A percentile compares a stretch with the other conserved stretches of the same genome.
These are phyloP conservation scores for Elsinoe ampelina DNA, from an alignment of 2,329 filamentous ascomycete species.

Conservation along the genomic window DNA sequence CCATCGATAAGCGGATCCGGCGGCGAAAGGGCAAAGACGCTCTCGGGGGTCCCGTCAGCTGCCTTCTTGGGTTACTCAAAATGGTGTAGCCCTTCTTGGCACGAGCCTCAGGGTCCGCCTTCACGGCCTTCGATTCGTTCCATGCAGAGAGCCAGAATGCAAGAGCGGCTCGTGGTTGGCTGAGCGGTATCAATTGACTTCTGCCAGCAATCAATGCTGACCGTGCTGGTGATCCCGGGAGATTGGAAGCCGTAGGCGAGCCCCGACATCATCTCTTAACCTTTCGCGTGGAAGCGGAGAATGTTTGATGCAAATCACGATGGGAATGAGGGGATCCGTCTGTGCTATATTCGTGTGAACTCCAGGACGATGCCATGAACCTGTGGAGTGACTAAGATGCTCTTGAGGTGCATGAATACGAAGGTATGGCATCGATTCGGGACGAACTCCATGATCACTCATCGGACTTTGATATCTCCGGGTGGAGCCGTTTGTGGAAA, in stretches of 20 bases:
- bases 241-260: conserved; percentile 9
- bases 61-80: conserved; percentile 8
- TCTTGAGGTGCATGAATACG: background rate
- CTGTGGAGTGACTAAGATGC: background rate
- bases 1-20: conserved; percentile 5
- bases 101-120: background rate
- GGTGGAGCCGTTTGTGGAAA: conserved; percentile 1
- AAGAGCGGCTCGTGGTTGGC: background rate
- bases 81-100: conserved; percentile 2
- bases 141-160: conserved; percentile 11
- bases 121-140: conserved; percentile 8
- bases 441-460: background rate
- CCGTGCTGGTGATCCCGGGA: conserved; percentile 1
- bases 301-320: background rate
- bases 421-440: background rate
- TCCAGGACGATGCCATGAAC: background rate
- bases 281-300: conserved; percentile 2
- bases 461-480: background rate
- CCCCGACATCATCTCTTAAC: background rate
- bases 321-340: background rate
- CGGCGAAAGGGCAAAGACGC: conserved; percentile 6
- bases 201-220: conserved; percentile 9
- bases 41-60: background rate
- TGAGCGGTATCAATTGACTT: conserved; percentile 5
- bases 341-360: background rate